Base-by-base conservation (phyloP, 2,329 filamentous ascomycete genomes). In the Orbilia quercus region DNA sequence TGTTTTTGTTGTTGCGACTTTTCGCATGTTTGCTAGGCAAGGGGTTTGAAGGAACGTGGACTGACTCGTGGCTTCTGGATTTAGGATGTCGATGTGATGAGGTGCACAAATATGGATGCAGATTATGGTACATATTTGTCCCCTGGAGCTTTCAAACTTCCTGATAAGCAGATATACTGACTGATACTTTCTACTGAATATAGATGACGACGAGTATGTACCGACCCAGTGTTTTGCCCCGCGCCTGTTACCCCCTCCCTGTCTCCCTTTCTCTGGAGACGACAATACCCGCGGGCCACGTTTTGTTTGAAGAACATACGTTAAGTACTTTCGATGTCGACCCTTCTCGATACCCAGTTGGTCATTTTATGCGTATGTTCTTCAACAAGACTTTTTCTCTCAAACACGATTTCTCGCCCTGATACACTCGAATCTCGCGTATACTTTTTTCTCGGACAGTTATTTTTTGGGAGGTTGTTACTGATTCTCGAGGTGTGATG, bases 51-150 rank as follows among this genome's bases (percentile, higher is more conserved):
- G 14, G 36, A 7, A 16, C 36, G 42, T 11, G 48, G 38, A 31
- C 38, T 66, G 40, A 66, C 62, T 40, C 25, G 23, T 23, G 25
- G 47, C 45, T 64, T 47, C 14, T 42, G 28, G 11, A 4, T 7
- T 93, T 90, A 93, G 83, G 82, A 86, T 23, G 82, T 96, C 75
- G 90, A 96, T 77, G 83, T 89, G 14, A 91, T 98, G 89, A 91
- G 92, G 78, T 98, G 94, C 85, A 89, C 86, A 74, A 98, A 97
- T 82, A 85, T 90, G 75, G 94, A 94, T 75, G 83, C 87, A 31
- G 90, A 89, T 74, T 97, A 97, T 83, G 87, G 88, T 75, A 80
- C 82, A 48, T 88, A 23, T 94, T 90, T 96, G 79, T 85, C 96
- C 96, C 82, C 97, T 93, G 93, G 91, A 90, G 28, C 97, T 93